Conservation (phyloP, 768 basidiomycete genomes). For the Boletus tomentosulus region DNA sequence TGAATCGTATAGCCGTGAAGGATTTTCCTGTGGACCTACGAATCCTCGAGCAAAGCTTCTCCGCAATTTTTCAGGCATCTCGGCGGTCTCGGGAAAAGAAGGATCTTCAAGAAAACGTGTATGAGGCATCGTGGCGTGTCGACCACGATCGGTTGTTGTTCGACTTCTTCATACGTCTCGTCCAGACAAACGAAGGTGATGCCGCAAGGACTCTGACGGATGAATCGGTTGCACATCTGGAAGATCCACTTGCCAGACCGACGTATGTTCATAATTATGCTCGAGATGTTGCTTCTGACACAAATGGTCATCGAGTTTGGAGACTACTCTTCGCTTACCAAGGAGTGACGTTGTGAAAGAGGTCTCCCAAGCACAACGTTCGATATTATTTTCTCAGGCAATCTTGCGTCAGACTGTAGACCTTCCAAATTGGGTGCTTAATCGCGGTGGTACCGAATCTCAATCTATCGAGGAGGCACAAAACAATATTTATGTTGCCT, state of each 20-base stretch:
- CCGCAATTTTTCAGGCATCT: too few species aligned
- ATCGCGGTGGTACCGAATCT: neutral
- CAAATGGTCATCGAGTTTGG: neutral
- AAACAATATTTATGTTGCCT: too few species aligned
- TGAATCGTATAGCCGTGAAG: too few species aligned
- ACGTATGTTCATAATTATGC: neutral
- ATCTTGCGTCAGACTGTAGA: too few species aligned
- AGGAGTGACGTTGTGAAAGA: neutral
- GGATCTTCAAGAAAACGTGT: too few species aligned
- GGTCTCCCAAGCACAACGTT: too few species aligned
- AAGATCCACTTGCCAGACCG: neutral
- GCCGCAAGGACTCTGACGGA: neutral
- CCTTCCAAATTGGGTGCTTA: neutral
- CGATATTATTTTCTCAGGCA: neutral
- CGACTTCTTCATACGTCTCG: constrained; percentile 7
- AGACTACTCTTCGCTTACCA: neutral
- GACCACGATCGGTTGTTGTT: constrained; percentile 9
- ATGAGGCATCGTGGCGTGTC: constrained; percentile 1
- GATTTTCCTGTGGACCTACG: too few species aligned
- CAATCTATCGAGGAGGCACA: neutral
- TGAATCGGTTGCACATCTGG: neutral
- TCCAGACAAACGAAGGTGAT: neutral
- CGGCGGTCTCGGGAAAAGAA: too few species aligned
- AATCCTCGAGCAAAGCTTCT: too few species aligned
- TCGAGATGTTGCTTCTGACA: neutral